A percentile compares a stretch with the other conserved stretches of the same genome.
Conservation (phyloP, 495 filamentous ascomycete species). For the Aspergillus cristatus region DNA sequence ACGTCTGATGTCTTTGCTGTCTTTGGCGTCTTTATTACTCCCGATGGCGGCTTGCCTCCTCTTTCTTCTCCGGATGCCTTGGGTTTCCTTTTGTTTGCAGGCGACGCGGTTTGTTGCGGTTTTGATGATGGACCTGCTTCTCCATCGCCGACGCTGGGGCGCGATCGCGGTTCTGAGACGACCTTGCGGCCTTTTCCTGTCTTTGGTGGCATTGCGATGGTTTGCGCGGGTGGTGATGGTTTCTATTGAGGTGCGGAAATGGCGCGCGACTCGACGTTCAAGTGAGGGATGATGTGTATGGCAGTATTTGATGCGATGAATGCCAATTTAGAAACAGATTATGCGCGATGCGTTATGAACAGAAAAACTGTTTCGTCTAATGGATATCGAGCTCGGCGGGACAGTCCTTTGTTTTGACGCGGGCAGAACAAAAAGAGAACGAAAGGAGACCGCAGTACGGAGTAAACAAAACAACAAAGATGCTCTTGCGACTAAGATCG, state of each 20-base stretch:
- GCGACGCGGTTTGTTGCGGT: conserved; percentile 1
- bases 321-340: too few species aligned
- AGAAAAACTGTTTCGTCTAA: too few species aligned
- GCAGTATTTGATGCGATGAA: too few species aligned
- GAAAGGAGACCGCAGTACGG: too few species aligned
- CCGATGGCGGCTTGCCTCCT: conserved; percentile 15
- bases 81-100: conserved; percentile 5
- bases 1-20: conserved; percentile 19
- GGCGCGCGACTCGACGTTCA: background rate
- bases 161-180: background rate
- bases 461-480: too few species aligned
- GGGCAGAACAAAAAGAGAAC: too few species aligned
- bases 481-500: too few species aligned
- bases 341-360: too few species aligned
- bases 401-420: too few species aligned
- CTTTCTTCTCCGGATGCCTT: conserved; percentile 9
- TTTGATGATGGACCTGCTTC: conserved; percentile 13
- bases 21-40: conserved; percentile 10
- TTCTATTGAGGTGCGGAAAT: background rate
- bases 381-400: too few species aligned
- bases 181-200: conserved; percentile 14
- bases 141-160: conserved; percentile 1
- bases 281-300: background rate
- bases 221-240: background rate
- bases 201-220: conserved; percentile 19